Percentiles rank a stretch among this genome's conserved stretches.
Evolutionary conservation across 1,284 basidiomycete species (phyloP).

Genomic region (Ceratobasidium sp.): DNA sequence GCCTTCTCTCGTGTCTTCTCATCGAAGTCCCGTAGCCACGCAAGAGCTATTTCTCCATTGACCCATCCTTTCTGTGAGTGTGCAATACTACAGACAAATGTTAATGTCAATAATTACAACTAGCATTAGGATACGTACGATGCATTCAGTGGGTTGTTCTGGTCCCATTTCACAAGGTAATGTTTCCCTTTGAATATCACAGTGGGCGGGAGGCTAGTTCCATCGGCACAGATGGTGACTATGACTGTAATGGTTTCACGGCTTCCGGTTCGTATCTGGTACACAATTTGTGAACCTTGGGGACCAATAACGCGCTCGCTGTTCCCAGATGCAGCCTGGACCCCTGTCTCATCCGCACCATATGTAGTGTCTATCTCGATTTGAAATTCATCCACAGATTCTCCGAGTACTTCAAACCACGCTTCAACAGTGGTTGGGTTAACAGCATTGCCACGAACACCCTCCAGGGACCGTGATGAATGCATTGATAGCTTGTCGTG

Average conservation of each 20-base stretch:
- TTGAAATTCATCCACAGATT: constrained; percentile 50
- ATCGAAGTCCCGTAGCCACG: constrained; percentile 60
- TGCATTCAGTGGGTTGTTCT: constrained; percentile 45
- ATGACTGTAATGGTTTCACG: constrained; percentile 59
- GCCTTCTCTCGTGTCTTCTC: constrained; percentile 58
- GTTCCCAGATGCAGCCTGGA: constrained; percentile 52
- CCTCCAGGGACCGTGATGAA: constrained; percentile 56
- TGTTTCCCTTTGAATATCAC: constrained; percentile 61
- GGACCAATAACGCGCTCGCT: constrained; percentile 55
- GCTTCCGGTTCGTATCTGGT: constrained; percentile 54
- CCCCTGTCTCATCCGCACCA: constrained; percentile 60
- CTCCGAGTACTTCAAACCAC: constrained; percentile 55
- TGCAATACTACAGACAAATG: constrained; percentile 49
- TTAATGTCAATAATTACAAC: constrained; percentile 48
- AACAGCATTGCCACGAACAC: constrained; percentile 53
- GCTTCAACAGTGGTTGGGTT: constrained; percentile 53
- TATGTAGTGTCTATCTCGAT: constrained; percentile 56
- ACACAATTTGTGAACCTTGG: constrained; percentile 56
- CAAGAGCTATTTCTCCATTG: constrained; percentile 53
- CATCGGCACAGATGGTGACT: constrained; percentile 59
- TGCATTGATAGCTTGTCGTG: constrained; percentile 52
- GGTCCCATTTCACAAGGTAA: constrained; percentile 55
- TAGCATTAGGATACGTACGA: constrained; percentile 51
- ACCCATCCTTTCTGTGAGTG: constrained; percentile 55
- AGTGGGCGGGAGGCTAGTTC: constrained; percentile 54